Percentiles rank a stretch among this genome's conserved stretches.
Conservation (phyloP, 495 filamentous ascomycete species). For the Podospora pseudoanserina region DNA sequence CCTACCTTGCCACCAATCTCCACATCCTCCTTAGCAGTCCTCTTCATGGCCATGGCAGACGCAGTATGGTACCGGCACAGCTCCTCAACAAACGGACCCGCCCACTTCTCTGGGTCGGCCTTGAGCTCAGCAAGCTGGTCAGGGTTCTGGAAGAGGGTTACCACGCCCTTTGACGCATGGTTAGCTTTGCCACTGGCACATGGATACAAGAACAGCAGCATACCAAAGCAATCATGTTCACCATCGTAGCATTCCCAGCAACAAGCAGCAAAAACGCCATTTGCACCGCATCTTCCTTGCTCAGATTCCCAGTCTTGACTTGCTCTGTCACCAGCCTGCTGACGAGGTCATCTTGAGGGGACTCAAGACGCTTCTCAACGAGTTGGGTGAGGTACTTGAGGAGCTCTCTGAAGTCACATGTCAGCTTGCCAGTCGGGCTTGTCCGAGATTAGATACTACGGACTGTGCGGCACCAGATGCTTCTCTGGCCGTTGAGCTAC, state of each 20-base stretch:
- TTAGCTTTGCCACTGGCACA: background rate
- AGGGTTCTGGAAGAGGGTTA: conserved; percentile 39
- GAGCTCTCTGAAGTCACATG: conserved; percentile 28
- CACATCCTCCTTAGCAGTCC: conserved; percentile 45
- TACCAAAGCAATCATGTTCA: conserved; percentile 46
- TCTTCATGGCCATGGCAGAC: conserved; percentile 41
- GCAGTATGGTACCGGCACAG: conserved; percentile 45
- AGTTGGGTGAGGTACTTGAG: conserved; percentile 38
- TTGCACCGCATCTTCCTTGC: conserved; percentile 37
- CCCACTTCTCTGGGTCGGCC: conserved; percentile 30
- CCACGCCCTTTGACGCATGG: conserved; percentile 29
- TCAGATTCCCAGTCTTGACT: conserved; percentile 36
- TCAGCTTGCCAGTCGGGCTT: background rate
- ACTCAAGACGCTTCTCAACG: conserved; percentile 34
- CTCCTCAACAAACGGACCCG: conserved; percentile 40
- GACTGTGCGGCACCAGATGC: conserved; percentile 38
- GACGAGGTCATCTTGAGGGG: conserved; percentile 42
- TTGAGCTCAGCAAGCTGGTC: conserved; percentile 37
- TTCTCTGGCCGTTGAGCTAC: conserved; percentile 41
- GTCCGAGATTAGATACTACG: background rate
- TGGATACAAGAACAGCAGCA: background rate
- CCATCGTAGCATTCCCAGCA: conserved; percentile 48
- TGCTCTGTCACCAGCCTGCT: conserved; percentile 41
- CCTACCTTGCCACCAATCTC: conserved; percentile 37
- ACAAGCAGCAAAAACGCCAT: conserved; percentile 47